Base-by-base conservation (phyloP, 768 basidiomycete species). In the Fomitopsis pulvina region DNA sequence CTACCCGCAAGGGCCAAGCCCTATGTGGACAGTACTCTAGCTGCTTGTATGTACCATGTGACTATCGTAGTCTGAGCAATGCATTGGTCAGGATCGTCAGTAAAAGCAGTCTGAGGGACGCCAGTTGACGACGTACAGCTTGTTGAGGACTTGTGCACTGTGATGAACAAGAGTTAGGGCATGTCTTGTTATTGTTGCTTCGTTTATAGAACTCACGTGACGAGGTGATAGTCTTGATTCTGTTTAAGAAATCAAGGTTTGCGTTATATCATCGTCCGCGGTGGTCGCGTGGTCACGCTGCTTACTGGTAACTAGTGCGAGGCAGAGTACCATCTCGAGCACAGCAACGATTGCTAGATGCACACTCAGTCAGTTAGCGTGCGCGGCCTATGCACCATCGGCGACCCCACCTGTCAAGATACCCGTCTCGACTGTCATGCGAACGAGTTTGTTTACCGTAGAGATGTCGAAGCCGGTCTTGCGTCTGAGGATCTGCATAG, bases 71-170 rank as follows among this genome's bases (percentile, higher is more conserved):
- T n/a, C n/a, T n/a, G n/a, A n/a, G n/a, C n/a, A n/a, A n/a, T n/a
- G n/a, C n/a, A n/a, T n/a, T n/a, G n/a, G n/a, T n/a, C n/a, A 27
- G 12, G 24, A 12, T 24, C n/a, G 12, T 20, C 24, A n/a, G 18
- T 24, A 42, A 24, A n/a, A n/a, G n/a, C n/a, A n/a, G n/a, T n/a
- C n/a, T n/a, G n/a, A n/a, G n/a, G n/a, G n/a, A n/a, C n/a, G 9
- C 32, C 10, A 34, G n/a, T 34, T 9, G n/a, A 40, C 20, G 16
- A 40, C 41, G 29, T 47, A 50, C 7, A 53, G 48, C 40, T 53
- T 53, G 30, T 44, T 42, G 30, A 50, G 48, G 27, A 45, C 43
- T 44, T 48, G 48, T 12, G 37, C 16, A 11, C 27, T n/a, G 12
- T n/a, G 16, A 27, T 20, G n/a, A 42, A 42, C 27, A 42, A 18